These are phyloP conservation scores for Penicillium longicatenatum DNA, from an alignment of 495 filamentous ascomycete genomes.

Conservation along the genomic window DNA sequence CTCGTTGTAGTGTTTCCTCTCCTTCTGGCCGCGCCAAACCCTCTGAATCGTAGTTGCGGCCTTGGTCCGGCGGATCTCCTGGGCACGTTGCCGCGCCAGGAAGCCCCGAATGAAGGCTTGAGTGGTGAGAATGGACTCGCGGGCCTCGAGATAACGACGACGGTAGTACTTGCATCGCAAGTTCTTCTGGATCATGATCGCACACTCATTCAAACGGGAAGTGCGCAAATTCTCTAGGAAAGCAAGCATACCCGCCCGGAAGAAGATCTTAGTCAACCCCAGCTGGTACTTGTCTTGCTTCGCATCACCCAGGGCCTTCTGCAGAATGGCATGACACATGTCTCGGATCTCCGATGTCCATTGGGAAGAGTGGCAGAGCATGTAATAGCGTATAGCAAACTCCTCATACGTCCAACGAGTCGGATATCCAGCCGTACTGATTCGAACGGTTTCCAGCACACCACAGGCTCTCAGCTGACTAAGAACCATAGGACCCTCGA, in stretches of 20 bases:
- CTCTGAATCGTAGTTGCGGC: constrained; percentile 93
- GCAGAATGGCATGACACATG: constrained; percentile 91
- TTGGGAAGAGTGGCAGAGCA: constrained; percentile 86
- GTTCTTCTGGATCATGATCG: constrained; percentile 99
- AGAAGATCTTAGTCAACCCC: constrained; percentile 97
- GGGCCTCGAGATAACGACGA: constrained; percentile 85
- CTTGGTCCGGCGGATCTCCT: constrained; percentile 78
- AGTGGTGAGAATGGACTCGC: constrained; percentile 74
- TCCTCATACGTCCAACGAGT: constrained; percentile 99
- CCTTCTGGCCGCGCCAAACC: constrained; percentile 89
- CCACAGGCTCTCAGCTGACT: constrained; percentile 97
- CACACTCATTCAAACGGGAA: constrained; percentile 85
- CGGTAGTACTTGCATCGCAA: constrained; percentile 93
- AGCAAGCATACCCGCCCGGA: constrained; percentile 97
- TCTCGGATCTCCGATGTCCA: constrained; percentile 93
- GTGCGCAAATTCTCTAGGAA: constrained; percentile 95
- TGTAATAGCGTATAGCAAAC: constrained; percentile 97
- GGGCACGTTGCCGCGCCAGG: constrained; percentile 72
- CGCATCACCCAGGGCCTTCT: constrained; percentile 80
- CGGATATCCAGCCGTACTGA: constrained; percentile 96
- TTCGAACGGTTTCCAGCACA: constrained; percentile 97
- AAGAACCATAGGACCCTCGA: constrained; percentile 98
- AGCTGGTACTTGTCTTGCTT: constrained; percentile 95
- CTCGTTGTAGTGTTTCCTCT: constrained; percentile 71
- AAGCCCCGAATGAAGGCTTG: constrained; percentile 76